Base-by-base conservation (phyloP, 805 yeast genomes). In the Metschnikowia similis region DNA sequence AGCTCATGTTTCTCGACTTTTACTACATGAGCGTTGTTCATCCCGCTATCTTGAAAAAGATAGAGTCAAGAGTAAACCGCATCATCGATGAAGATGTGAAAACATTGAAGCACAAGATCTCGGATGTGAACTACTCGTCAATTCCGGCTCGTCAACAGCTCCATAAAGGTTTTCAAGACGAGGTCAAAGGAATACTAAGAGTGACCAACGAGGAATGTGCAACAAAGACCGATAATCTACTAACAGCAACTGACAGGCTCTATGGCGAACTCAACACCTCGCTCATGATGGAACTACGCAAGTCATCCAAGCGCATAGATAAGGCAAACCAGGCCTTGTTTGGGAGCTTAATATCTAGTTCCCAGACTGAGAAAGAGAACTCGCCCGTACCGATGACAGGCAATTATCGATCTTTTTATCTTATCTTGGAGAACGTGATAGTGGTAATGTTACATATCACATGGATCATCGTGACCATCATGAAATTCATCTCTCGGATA, bases 191-290 rank as follows among this genome's bases (percentile, higher is more conserved):
- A 6, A 58, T 72, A 9, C 59, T 65, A 35, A 73, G 67, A 39
- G 53, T 67, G 49, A 67, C 70, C 13, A 71, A 73, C 50, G 75
- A 69, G 44, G 65, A 75, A 47, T 76, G 77, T 52, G 78, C 84
- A 0, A 74, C 75, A 48, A 74, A 73, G 60, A 75, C 84, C 36
- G 90, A 85, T 58, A 82, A 79, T 45, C 61, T 84, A 48, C 67
- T 85, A 41, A 81, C 84, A 13, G 71, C 75, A 35, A 81, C 86
- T 46, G 90, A 85, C 65, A 70, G 91, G 54, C 77, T 85, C 9
- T 79, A 83, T 50, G 85, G 89, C 52, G 91, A 85, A 59, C 81
- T 86, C 48, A 86, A 83, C 62, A 85, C 92, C 0, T 82, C 89
- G 1, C 64, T 85, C 39, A 76, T 89, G 9, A 66, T 86, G 52